Evolutionary conservation across 1,139 yeast species (phyloP).

Genomic region (Saccharomyces hybrid): DNA sequence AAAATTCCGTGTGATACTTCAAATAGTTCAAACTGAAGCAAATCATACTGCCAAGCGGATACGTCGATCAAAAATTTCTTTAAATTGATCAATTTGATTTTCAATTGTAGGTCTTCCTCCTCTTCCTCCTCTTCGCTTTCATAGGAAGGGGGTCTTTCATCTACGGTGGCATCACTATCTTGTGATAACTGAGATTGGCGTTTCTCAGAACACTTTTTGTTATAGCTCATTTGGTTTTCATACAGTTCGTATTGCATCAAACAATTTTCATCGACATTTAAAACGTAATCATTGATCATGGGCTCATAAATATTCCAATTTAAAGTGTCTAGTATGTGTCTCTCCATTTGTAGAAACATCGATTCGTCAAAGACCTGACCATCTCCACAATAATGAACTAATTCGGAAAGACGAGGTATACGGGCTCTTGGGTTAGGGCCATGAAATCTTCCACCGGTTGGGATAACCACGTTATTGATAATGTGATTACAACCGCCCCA

Average conservation of each 20-base stretch:
- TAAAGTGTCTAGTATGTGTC: slow-evolving; percentile 50
- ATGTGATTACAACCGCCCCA: slow-evolving; percentile 68
- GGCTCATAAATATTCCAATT: slow-evolving; percentile 59
- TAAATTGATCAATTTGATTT: slow-evolving; percentile 28
- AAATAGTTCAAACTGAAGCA: slow-evolving; percentile 27
- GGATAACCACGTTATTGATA: slow-evolving; percentile 42
- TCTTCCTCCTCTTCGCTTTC: slow-evolving; percentile 19
- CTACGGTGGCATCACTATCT: slow-evolving; percentile 29
- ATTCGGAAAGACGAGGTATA: slow-evolving; percentile 55
- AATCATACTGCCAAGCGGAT: slow-evolving; percentile 28
- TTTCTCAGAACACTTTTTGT: slow-evolving; percentile 18
- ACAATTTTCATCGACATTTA: slow-evolving; percentile 37
- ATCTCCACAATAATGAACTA: slow-evolving; percentile 53
- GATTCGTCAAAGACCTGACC: slow-evolving; percentile 51
- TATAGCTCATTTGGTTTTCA: slow-evolving; percentile 31
- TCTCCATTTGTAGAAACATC: slow-evolving; percentile 51
- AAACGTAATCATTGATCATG: slow-evolving; percentile 46
- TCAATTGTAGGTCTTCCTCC: slow-evolving; percentile 23
- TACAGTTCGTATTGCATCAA: slow-evolving; percentile 34
- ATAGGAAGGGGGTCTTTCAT: slow-evolving; percentile 15
- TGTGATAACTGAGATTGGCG: slow-evolving; percentile 23
- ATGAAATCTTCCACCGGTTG: slow-evolving; percentile 50
- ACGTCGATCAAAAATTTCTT: slow-evolving; percentile 31
- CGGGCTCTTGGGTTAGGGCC: slow-evolving; percentile 65
- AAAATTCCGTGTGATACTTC: slow-evolving; percentile 29